phyloP scores from a whole-genome alignment of 208 protist genomes.

The Acanthamoeba triangularis region DNA sequence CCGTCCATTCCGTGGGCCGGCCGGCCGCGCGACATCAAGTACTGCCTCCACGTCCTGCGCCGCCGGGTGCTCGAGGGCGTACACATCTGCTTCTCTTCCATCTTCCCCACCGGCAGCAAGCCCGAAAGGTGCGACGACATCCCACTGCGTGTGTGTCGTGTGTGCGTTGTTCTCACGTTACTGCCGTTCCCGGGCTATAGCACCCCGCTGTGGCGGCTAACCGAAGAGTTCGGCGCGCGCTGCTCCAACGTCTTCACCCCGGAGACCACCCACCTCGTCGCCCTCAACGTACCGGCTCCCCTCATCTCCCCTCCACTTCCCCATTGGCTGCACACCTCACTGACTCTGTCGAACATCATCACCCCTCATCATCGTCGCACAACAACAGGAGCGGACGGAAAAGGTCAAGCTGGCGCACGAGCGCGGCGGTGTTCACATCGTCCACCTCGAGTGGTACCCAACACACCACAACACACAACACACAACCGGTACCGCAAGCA shows the following conservation, averaged over 20 bases:
- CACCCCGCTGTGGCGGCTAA: not conserved
- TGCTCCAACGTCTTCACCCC: not conserved
- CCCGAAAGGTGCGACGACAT: not conserved
- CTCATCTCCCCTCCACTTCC: no score
- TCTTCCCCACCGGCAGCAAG: not conserved
- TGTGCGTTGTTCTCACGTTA: not conserved
- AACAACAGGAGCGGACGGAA: not conserved
- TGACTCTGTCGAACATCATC: not conserved
- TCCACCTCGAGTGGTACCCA: conserved; percentile 3
- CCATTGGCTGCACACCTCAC: no score
- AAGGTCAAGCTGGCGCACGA: conserved; percentile 26
- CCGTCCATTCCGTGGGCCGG: not conserved
- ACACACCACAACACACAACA: not conserved
- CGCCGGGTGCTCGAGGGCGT: not conserved
- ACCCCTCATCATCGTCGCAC: not conserved
- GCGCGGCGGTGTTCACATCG: not conserved
- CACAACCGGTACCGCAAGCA: no score
- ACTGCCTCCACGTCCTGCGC: conserved; percentile 2
- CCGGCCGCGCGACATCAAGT: conserved; percentile 3
- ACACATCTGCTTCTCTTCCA: conserved; percentile 1
- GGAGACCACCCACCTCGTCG: conserved; percentile 34
- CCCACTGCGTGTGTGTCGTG: no score
- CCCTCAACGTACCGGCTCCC: not conserved
- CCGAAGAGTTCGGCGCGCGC: not conserved
- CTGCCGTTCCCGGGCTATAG: not conserved